Base-by-base conservation (phyloP, 768 basidiomycete species). In the Mycena metata region DNA sequence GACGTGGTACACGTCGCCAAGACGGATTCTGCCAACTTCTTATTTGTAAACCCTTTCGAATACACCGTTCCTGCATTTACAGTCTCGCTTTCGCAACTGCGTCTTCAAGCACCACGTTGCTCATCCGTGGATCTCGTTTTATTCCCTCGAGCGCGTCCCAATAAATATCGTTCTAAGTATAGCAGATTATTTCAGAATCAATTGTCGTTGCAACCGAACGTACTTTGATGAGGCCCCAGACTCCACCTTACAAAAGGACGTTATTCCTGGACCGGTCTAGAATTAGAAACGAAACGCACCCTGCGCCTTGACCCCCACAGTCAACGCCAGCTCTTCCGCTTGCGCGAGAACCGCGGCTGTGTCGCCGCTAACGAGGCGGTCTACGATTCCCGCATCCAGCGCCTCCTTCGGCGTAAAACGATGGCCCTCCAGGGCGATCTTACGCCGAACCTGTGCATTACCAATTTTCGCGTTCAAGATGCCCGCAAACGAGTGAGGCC, bases 341-440 rank as follows among this genome's bases (percentile, higher is more conserved):
- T 89, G 89, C 24, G 83, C 83, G 19, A 94, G 73, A 5, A 96
- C 84, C 42, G 81, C 84, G 19, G 80, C 81, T 16, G 90, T 91
- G 33, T 88, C 88, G 0, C 89, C 89, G 21, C 83, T 82, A 7
- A 90, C 90, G 39, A 95, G 74, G 64, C 89, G 81, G 76, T 96
- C 96, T 23, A 96, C 78, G 15, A 96, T 79, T 3, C 91, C 91
- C 21, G 82, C 83, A n/a, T 84, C 78, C 9, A 90, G 82, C 3
- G 93, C 90, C 74, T 96, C 95, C 8, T 79, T 64, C 2, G 95
- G 88, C 0, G 91, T 89, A 76, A 93, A 96, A 45, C 92, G 86
- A 73, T 94, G 86, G 0, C 93, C 96, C 72, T 95, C 93, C 3
- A 96, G 82, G 13, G 89, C 88, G 47, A 95, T 89, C 73, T 92